A percentile compares a stretch with the other conserved stretches of the same genome.
Conservation (phyloP, 768 basidiomycete genomes). For the Floccularia luteovirens region DNA sequence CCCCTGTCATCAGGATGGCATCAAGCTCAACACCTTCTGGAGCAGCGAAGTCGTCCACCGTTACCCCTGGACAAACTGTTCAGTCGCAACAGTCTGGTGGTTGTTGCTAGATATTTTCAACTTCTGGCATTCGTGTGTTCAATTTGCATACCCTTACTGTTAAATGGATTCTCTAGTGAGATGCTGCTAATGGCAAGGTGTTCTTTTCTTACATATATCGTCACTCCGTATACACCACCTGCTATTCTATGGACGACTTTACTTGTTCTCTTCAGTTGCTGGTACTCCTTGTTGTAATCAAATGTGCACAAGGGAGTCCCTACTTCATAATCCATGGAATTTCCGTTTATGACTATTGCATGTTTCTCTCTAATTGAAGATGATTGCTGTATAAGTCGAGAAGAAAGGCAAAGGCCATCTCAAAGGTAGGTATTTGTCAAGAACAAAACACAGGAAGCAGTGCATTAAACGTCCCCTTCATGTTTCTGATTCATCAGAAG, state of each 20-base stretch:
- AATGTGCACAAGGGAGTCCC: background rate
- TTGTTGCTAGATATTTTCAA: slow-evolving; percentile 59
- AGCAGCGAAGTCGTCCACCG: slow-evolving; percentile 73
- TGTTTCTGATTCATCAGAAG: no score
- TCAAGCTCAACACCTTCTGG: slow-evolving; percentile 69
- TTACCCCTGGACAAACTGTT: slow-evolving; percentile 80
- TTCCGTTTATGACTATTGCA: slow-evolving; percentile 7
- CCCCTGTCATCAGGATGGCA: slow-evolving; percentile 67
- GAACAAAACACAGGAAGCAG: no score
- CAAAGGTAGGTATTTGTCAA: no score
- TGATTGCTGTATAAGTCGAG: no score
- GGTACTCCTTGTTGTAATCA: background rate
- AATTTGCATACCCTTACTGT: background rate
- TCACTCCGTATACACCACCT: slow-evolving; percentile 26
- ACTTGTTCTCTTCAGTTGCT: slow-evolving; percentile 10
- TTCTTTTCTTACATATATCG: slow-evolving; percentile 19
- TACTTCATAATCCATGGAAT: background rate
- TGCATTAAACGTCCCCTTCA: no score
- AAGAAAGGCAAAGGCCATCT: no score
- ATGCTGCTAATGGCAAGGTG: background rate
- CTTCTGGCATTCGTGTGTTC: background rate
- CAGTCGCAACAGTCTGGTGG: slow-evolving; percentile 65
- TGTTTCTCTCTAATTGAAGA: slow-evolving; percentile 2
- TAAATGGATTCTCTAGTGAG: background rate
- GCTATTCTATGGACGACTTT: slow-evolving; percentile 23